phyloP scores from a whole-genome alignment of 2,329 filamentous ascomycete genomes.

The Ustulina deusta region DNA sequence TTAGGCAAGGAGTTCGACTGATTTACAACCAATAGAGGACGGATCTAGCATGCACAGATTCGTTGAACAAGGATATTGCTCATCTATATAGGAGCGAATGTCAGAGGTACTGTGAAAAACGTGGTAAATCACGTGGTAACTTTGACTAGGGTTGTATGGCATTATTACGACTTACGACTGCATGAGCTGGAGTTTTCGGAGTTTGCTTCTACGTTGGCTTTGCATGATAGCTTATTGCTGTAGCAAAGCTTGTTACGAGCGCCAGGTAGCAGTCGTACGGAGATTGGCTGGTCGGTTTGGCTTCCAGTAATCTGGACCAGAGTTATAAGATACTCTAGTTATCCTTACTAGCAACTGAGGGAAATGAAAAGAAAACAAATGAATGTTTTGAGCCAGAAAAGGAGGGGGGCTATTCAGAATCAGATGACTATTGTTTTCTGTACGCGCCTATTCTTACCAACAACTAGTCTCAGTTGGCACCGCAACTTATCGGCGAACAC shows the following conservation, averaged over 20 bases:
- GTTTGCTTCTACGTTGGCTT: slow-evolving; percentile 29
- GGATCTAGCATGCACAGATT: slow-evolving; percentile 12
- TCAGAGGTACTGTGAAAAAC: slow-evolving; percentile 15
- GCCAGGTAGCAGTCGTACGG: slow-evolving; percentile 12
- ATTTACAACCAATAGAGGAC: slow-evolving; percentile 38
- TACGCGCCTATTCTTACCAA: slow-evolving; percentile 70
- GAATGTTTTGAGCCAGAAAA: slow-evolving; percentile 6
- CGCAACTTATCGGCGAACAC: slow-evolving; percentile 63
- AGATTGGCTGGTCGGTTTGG: slow-evolving; percentile 14
- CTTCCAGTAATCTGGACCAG: slow-evolving; percentile 30
- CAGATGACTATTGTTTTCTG: slow-evolving; percentile 66
- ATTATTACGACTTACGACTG: slow-evolving; percentile 38
- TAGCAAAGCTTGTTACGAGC: not conserved
- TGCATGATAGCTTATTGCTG: slow-evolving; percentile 15
- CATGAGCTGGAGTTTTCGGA: slow-evolving; percentile 39
- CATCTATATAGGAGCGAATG: slow-evolving; percentile 22
- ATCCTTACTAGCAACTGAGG: slow-evolving; percentile 30
- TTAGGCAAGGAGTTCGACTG: slow-evolving; percentile 48
- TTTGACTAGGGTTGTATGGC: slow-evolving; percentile 22
- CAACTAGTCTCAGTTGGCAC: slow-evolving; percentile 71
- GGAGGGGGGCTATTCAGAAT: slow-evolving; percentile 33
- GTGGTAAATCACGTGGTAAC: slow-evolving; percentile 10
- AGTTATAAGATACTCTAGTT: slow-evolving; percentile 40
- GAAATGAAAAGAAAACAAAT: slow-evolving; percentile 1
- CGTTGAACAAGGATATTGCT: slow-evolving; percentile 25